Percentiles rank a stretch among this genome's conserved stretches.
phyloP scores from a whole-genome alignment of 768 basidiomycete genomes.

The Calocera viscosa region DNA sequence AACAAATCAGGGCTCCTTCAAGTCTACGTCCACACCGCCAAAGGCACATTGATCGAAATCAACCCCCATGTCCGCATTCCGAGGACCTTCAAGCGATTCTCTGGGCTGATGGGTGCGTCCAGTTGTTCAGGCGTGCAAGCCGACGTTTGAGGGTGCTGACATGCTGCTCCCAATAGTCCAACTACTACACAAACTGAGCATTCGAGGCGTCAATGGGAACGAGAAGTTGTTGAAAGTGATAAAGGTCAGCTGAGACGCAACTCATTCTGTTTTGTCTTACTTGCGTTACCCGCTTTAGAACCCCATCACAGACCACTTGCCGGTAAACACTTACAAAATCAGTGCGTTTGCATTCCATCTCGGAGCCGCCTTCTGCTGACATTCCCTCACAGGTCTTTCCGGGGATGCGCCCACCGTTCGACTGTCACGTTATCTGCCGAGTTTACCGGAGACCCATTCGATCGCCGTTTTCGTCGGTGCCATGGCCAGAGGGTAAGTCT shows the following conservation, averaged over 20 bases:
- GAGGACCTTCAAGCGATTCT: conserved; percentile 96
- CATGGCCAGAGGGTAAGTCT: conserved; percentile 71
- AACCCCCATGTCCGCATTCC: conserved; percentile 97
- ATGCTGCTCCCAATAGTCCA: conserved; percentile 53
- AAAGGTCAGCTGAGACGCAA: conserved; percentile 47
- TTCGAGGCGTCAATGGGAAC: conserved; percentile 89
- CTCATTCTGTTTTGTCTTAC: too few relatives aligned
- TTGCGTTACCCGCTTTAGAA: conserved; percentile 42
- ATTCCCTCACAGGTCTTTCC: conserved; percentile 52
- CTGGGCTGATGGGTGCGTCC: conserved; percentile 81
- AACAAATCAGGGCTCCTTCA: conserved; percentile 96
- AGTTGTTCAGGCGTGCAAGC: neutral
- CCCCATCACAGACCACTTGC: conserved; percentile 87
- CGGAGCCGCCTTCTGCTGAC: conserved; percentile 8
- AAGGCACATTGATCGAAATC: conserved; percentile 92
- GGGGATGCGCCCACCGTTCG: conserved; percentile 76
- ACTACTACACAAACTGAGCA: conserved; percentile 89
- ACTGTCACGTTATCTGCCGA: conserved; percentile 72
- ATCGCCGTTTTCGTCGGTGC: conserved; percentile 95
- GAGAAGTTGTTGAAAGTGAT: conserved; percentile 96
- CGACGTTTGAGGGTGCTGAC: neutral
- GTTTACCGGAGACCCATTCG: conserved; percentile 74
- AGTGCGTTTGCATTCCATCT: conserved; percentile 42
- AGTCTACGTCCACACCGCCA: conserved; percentile 96
- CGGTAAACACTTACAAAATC: conserved; percentile 88